Evolutionary conservation across 2,329 filamentous ascomycete species (phyloP).

Genomic region (Sporothrix schenckii): DNA sequence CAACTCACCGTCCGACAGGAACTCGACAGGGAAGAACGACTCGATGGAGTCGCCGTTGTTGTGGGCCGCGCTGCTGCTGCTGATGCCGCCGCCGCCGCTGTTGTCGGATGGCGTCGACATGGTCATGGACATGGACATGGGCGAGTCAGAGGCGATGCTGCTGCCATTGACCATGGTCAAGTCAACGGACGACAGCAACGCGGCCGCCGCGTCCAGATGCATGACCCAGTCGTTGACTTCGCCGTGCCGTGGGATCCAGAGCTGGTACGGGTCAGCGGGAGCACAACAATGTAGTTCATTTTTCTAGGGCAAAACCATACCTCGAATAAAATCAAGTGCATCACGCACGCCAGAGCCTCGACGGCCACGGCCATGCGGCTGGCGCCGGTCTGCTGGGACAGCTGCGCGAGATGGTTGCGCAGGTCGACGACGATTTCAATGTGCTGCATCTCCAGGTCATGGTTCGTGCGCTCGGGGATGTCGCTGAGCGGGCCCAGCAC

Average conservation of each 20-base stretch:
- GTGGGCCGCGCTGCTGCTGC: not conserved
- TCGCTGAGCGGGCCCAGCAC: constrained; percentile 30
- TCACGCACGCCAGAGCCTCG: constrained; percentile 30
- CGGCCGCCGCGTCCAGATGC: constrained; percentile 29
- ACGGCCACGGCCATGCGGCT: constrained; percentile 30
- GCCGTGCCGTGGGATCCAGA: constrained; percentile 30
- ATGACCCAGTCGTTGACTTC: constrained; percentile 26
- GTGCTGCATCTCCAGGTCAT: constrained; percentile 32
- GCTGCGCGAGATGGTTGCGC: constrained; percentile 26
- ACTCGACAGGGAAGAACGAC: constrained; percentile 21
- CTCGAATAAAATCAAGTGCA: constrained; percentile 30
- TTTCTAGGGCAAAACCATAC: not conserved
- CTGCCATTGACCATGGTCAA: constrained; percentile 9
- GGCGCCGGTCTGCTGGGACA: constrained; percentile 24
- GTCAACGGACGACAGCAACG: constrained; percentile 29
- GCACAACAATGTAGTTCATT: not conserved
- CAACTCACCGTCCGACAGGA: constrained; percentile 22
- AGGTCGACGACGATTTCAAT: constrained; percentile 29
- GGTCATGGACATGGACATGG: constrained; percentile 16
- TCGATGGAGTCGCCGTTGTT: not conserved
- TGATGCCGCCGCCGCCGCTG: not conserved
- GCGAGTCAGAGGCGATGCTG: not conserved
- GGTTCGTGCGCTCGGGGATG: constrained; percentile 25
- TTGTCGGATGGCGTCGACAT: constrained; percentile 16
- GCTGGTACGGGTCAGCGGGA: not conserved